phyloP scores from a whole-genome alignment of 768 basidiomycete genomes.

The Lactifluus hygrophoroides region DNA sequence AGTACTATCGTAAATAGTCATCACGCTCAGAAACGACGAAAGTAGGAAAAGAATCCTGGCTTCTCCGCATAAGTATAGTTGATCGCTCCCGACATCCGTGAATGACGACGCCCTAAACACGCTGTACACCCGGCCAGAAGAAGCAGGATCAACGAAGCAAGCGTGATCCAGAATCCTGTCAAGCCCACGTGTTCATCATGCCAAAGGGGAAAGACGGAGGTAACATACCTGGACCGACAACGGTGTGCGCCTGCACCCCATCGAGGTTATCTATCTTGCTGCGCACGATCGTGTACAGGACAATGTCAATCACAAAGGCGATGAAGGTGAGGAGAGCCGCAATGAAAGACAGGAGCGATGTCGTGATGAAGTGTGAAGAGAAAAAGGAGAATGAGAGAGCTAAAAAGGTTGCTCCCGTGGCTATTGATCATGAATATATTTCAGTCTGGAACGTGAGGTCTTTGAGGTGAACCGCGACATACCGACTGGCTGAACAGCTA shows the following conservation, averaged over 20 bases:
- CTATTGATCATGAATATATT: conserved; percentile 27
- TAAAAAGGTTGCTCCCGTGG: conserved; percentile 48
- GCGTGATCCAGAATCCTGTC: conserved; percentile 17
- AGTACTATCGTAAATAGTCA: background rate
- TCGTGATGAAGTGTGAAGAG: conserved; percentile 43
- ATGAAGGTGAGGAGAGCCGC: conserved; percentile 61
- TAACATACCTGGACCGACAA: conserved; percentile 51
- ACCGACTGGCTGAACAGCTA: conserved; percentile 73
- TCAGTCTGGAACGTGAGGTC: background rate
- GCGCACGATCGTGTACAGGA: conserved; percentile 54
- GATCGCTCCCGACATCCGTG: conserved; percentile 15
- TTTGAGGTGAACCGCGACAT: background rate
- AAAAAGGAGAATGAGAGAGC: conserved; percentile 57
- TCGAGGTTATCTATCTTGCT: conserved; percentile 46
- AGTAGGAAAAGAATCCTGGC: background rate
- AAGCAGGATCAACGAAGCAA: conserved; percentile 14
- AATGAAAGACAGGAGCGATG: conserved; percentile 49
- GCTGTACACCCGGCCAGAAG: conserved; percentile 9
- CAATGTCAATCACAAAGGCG: conserved; percentile 71
- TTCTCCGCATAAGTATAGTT: conserved; percentile 1
- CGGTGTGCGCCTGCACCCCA: conserved; percentile 37
- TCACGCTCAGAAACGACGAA: background rate
- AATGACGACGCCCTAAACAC: conserved; percentile 15
- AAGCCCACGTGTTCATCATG: background rate
- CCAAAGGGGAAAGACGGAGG: background rate